Percentiles rank a stretch among this genome's conserved stretches.
phyloP scores from a whole-genome alignment of 2,329 filamentous ascomycete species.

The Nigrospora osmanthi region DNA sequence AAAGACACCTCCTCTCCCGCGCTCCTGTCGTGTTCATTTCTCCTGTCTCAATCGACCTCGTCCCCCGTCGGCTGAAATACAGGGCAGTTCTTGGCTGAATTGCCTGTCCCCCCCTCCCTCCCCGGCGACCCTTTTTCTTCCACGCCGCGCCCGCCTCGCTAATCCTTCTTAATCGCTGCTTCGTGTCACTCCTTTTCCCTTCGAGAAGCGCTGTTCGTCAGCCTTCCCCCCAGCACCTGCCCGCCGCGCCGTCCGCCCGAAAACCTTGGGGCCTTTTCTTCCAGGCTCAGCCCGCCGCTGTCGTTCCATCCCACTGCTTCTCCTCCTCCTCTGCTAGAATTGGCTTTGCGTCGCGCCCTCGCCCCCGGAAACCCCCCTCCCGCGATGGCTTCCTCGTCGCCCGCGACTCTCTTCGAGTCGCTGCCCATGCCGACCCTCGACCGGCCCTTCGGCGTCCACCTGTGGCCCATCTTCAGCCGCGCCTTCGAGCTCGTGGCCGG shows the following conservation, averaged over 20 bases:
- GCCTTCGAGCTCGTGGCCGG: constrained; percentile 69
- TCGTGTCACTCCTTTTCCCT: neutral
- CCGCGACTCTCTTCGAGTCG: constrained; percentile 43
- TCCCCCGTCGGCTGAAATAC: neutral
- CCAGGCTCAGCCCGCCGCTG: neutral
- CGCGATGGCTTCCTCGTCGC: constrained; percentile 10
- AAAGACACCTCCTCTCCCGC: neutral
- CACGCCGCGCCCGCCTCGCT: neutral
- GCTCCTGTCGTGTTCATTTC: neutral
- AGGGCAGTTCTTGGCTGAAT: constrained; percentile 2
- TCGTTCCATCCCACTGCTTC: neutral
- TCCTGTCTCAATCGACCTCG: neutral
- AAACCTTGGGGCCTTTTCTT: neutral
- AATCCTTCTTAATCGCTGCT: neutral
- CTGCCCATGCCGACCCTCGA: constrained; percentile 74
- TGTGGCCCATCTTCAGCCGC: constrained; percentile 95
- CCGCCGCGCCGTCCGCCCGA: neutral
- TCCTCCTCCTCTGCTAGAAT: neutral
- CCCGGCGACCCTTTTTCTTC: neutral
- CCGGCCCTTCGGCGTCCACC: constrained; percentile 78
- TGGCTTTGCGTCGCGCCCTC: neutral
- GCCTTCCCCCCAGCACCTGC: too few relatives aligned
- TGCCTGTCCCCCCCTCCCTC: too few relatives aligned
- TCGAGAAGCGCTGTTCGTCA: neutral
- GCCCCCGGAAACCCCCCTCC: neutral